Conservation (phyloP, 2,329 filamentous ascomycete genomes). For the Sarocladium brachiariae region DNA sequence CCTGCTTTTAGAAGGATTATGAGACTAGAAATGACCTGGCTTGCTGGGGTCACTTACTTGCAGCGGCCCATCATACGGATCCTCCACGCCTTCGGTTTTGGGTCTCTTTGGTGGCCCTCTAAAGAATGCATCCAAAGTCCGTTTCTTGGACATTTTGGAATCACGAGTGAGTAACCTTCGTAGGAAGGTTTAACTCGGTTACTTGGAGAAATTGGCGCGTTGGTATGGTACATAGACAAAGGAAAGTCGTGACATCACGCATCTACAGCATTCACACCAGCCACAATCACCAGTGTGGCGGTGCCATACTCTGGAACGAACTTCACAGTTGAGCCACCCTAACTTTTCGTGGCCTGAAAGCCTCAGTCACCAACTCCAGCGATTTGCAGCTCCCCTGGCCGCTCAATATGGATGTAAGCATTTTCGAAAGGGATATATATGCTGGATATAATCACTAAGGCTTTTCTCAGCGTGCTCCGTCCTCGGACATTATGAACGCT, state of each 20-base stretch:
- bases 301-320: not conserved
- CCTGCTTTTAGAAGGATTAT: constrained; percentile 14
- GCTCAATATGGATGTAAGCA: constrained; percentile 6
- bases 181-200: not conserved
- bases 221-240: not conserved
- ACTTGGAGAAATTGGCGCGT: not conserved
- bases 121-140: constrained; percentile 67
- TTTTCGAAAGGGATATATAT: not conserved
- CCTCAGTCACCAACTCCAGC: not conserved
- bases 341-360: constrained; percentile 6
- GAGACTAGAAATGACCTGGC: not conserved
- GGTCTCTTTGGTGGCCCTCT: constrained; percentile 36
- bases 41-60: not conserved
- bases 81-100: not conserved
- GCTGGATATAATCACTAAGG: not conserved
- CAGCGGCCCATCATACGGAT: not conserved
- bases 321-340: not conserved
- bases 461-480: not conserved
- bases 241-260: constrained; percentile 8
- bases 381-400: not conserved
- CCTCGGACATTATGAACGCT: constrained; percentile 32
- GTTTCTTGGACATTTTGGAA: constrained; percentile 37
- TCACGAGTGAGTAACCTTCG: too few relatives aligned
- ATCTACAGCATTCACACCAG: not conserved
- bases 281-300: constrained; percentile 1